A percentile compares a stretch with the other conserved stretches of the same genome.
Conservation (phyloP, 768 basidiomycete species). For the Suillus paluster region DNA sequence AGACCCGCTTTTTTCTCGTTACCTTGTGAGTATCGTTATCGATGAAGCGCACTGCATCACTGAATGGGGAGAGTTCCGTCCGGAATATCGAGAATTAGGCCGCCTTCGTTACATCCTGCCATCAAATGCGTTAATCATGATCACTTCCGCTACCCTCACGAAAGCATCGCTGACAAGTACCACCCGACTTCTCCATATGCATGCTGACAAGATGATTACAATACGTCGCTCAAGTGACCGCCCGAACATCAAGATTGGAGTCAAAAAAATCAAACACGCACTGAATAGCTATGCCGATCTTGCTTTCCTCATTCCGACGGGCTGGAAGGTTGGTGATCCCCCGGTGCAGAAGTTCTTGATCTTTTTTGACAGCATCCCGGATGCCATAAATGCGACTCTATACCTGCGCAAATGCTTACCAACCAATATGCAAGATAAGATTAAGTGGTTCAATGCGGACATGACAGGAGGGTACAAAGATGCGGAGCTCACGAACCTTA, state of each 20-base stretch:
- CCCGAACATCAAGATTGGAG: constrained; percentile 36
- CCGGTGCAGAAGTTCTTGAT: constrained; percentile 18
- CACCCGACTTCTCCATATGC: constrained; percentile 24
- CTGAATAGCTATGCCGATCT: constrained; percentile 29
- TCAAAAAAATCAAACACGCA: constrained; percentile 27
- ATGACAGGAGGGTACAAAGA: constrained; percentile 28
- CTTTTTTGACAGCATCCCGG: constrained; percentile 19
- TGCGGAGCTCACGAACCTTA: constrained; percentile 13
- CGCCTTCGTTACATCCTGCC: constrained; percentile 34
- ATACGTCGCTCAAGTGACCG: constrained; percentile 35
- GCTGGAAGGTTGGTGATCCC: neutral
- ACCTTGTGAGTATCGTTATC: constrained; percentile 14
- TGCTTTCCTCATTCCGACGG: constrained; percentile 25
- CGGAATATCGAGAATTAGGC: constrained; percentile 36
- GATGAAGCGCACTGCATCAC: constrained; percentile 30
- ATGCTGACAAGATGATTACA: constrained; percentile 7
- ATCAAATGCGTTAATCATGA: constrained; percentile 30
- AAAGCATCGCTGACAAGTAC: constrained; percentile 26
- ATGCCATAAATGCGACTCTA: constrained; percentile 4
- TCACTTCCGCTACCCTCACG: constrained; percentile 41
- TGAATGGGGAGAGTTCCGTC: constrained; percentile 36
- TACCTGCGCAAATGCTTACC: constrained; percentile 22
- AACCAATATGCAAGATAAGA: constrained; percentile 10
- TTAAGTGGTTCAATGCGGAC: constrained; percentile 32
- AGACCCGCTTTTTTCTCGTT: constrained; percentile 16